Evolutionary conservation across 352 stramenopile species (phyloP).

Genomic region (Globisporangium emineosum): DNA sequence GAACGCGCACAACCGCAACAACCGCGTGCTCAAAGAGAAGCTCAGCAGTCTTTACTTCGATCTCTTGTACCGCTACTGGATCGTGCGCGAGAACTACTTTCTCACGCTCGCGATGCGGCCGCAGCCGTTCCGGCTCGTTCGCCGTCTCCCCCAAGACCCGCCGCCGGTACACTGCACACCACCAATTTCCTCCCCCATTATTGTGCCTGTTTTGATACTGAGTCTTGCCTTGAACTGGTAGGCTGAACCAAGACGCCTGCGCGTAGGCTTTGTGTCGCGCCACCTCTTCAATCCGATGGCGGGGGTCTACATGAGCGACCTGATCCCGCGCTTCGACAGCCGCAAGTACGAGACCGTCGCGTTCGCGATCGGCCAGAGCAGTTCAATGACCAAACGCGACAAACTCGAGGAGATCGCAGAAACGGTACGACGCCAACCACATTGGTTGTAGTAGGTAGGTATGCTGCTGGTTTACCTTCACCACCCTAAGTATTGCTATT

Average conservation of each 20-base stretch:
- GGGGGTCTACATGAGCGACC: slow-evolving; percentile 58
- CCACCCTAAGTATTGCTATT: background rate
- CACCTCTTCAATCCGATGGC: slow-evolving; percentile 51
- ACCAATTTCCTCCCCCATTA: background rate
- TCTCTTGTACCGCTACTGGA: slow-evolving; percentile 33
- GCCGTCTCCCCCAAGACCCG: background rate
- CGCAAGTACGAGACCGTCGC: slow-evolving; percentile 69
- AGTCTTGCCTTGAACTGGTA: background rate
- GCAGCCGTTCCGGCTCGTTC: slow-evolving; percentile 26
- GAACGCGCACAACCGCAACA: slow-evolving; percentile 68
- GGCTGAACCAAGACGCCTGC: slow-evolving; percentile 35
- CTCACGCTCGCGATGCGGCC: slow-evolving; percentile 47
- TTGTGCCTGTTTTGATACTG: no score
- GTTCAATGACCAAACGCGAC: slow-evolving; percentile 43
- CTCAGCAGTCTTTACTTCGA: slow-evolving; percentile 52
- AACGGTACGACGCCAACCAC: slow-evolving; percentile 22
- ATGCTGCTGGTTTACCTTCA: no score
- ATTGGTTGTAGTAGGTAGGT: no score
- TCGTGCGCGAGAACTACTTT: slow-evolving; percentile 39
- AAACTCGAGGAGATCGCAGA: slow-evolving; percentile 55
- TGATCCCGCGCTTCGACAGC: slow-evolving; percentile 51
- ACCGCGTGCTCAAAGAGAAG: slow-evolving; percentile 51
- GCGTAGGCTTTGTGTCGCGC: slow-evolving; percentile 65
- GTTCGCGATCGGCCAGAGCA: slow-evolving; percentile 61
- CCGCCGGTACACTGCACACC: slow-evolving; percentile 7